Percentiles rank a stretch among this genome's conserved stretches.
phyloP scores from a whole-genome alignment of 2,329 filamentous ascomycete species.

The Aureobasidium sp. region DNA sequence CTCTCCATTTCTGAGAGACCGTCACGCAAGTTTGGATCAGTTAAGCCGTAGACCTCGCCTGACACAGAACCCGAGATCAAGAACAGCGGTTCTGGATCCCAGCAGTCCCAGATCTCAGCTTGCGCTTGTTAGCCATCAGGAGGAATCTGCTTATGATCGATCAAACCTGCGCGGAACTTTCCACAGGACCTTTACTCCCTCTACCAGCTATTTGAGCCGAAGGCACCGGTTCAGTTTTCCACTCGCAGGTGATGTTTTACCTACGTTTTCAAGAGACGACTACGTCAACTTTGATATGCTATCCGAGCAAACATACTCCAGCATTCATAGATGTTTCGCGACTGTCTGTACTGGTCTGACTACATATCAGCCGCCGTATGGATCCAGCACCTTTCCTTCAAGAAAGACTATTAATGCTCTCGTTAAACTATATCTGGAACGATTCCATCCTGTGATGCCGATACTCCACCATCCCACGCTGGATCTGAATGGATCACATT shows the following conservation, averaged over 20 bases:
- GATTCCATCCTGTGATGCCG: conserved; percentile 27
- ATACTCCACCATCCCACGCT: conserved; percentile 26
- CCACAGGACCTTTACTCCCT: neutral
- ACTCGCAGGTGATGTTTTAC: neutral
- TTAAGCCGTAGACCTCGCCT: neutral
- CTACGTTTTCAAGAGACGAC: neutral
- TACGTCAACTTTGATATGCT: conserved; percentile 15
- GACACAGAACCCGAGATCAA: neutral
- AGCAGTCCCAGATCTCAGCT: neutral
- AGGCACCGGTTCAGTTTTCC: conserved; percentile 15
- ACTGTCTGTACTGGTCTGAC: conserved; percentile 9
- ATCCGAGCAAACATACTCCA: conserved; percentile 17
- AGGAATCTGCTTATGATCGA: neutral
- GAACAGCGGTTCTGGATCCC: neutral
- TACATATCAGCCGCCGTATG: conserved; percentile 19
- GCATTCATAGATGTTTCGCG: conserved; percentile 19
- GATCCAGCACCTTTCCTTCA: conserved; percentile 22
- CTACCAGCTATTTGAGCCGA: neutral
- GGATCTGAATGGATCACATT: conserved; percentile 16
- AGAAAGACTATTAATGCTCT: conserved; percentile 22
- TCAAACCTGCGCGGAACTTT: neutral
- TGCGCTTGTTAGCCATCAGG: neutral
- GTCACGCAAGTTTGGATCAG: conserved; percentile 7
- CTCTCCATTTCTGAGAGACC: neutral
- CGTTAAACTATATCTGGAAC: conserved; percentile 25